These are phyloP conservation scores for Pseudopediastrum boryanum DNA, from an alignment of 139 green algal genomes.

Conservation along the genomic window DNA sequence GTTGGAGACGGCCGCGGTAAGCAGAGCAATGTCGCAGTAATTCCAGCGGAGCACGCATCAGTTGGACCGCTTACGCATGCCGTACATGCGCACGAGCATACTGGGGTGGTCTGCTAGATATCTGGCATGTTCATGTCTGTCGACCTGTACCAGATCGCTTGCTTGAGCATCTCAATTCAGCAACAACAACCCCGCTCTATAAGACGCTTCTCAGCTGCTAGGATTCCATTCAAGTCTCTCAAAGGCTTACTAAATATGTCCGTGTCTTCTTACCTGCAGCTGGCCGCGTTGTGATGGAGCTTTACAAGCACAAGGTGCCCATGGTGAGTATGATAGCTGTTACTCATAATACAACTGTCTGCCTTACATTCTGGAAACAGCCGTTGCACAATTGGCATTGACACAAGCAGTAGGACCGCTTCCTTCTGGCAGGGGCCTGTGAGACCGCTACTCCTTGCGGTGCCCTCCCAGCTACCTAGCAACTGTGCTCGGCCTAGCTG, in stretches of 20 bases:
- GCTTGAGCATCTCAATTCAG: neutral
- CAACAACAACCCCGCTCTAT: neutral
- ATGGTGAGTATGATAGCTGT: slow-evolving; percentile 9
- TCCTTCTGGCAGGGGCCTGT: neutral
- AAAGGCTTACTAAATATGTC: neutral
- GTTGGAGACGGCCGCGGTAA: too few species aligned
- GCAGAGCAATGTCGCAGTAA: too few species aligned
- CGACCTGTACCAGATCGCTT: neutral
- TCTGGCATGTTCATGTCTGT: neutral
- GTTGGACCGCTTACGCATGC: too few species aligned
- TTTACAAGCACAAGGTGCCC: slow-evolving; percentile 33
- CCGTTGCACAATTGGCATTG: neutral
- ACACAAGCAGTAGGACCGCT: neutral
- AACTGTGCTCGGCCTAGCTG: too few species aligned
- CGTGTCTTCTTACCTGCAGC: neutral
- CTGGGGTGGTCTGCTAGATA: too few species aligned
- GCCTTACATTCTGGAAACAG: neutral
- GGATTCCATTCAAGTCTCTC: neutral
- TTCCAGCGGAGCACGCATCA: too few species aligned
- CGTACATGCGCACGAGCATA: too few species aligned
- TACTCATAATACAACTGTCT: neutral
- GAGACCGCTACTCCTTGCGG: neutral
- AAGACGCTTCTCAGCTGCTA: neutral
- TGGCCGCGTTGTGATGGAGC: slow-evolving; percentile 27
- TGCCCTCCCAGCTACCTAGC: too few species aligned